phyloP scores from a whole-genome alignment of 2,329 filamentous ascomycete species.

The Diatrype stigma region DNA sequence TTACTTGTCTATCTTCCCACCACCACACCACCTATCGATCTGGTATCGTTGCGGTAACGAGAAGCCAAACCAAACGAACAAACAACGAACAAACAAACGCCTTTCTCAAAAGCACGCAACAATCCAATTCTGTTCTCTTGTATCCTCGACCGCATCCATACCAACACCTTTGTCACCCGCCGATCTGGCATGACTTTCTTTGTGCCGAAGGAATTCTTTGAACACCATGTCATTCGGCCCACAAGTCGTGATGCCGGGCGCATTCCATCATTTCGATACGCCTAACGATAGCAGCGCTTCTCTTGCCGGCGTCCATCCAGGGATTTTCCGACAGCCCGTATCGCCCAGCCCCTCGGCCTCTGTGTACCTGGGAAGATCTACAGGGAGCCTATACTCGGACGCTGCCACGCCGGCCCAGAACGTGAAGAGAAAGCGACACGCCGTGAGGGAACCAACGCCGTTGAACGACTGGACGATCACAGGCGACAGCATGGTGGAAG shows the following conservation, averaged over 20 bases:
- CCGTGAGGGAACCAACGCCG: constrained; percentile 29
- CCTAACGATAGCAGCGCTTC: constrained; percentile 17
- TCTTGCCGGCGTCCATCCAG: constrained; percentile 35
- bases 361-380: constrained; percentile 35
- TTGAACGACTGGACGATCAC: constrained; percentile 26
- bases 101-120: background rate
- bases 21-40: background rate
- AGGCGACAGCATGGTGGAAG: constrained; percentile 19
- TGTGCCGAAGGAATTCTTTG: background rate
- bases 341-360: constrained; percentile 37
- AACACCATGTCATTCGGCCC: constrained; percentile 26
- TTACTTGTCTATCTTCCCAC: background rate
- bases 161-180: background rate
- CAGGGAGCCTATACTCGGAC: constrained; percentile 35
- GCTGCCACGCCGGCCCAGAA: constrained; percentile 25
- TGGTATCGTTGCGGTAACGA: background rate
- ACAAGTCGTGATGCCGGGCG: constrained; percentile 30
- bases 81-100: background rate
- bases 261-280: constrained; percentile 29
- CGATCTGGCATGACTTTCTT: background rate
- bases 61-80: background rate
- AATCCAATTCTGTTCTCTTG: background rate
- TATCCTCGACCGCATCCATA: background rate
- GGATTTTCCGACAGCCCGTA: constrained; percentile 43
- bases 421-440: constrained; percentile 46